Evolutionary conservation across 2,329 filamentous ascomycete species (phyloP).

Genomic region (Colletotrichum orchidophilum): DNA sequence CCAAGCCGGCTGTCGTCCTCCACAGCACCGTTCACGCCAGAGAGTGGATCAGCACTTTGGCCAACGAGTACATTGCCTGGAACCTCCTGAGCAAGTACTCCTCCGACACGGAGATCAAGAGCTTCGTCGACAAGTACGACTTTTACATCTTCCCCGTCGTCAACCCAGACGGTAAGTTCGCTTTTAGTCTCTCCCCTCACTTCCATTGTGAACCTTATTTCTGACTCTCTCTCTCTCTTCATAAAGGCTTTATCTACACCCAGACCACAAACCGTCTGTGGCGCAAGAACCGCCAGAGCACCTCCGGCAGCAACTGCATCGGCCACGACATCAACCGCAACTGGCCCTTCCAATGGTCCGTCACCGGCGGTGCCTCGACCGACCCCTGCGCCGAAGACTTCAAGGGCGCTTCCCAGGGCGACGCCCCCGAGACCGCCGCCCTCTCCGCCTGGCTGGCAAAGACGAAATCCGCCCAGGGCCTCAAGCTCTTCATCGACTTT

Average conservation of each 20-base stretch:
- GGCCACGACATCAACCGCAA: constrained; percentile 62
- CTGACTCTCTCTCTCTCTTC: background rate
- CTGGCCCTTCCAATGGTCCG: constrained; percentile 59
- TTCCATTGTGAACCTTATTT: background rate
- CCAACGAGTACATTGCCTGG: constrained; percentile 57
- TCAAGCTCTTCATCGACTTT: constrained; percentile 67
- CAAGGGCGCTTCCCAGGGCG: constrained; percentile 46
- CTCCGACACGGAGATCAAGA: constrained; percentile 41
- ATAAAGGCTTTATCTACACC: constrained; percentile 59
- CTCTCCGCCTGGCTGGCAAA: constrained; percentile 44
- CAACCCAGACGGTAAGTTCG: constrained; percentile 58
- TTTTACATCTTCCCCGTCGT: constrained; percentile 66
- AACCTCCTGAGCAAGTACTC: constrained; percentile 51
- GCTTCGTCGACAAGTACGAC: constrained; percentile 64
- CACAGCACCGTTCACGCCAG: constrained; percentile 61
- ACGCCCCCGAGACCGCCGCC: constrained; percentile 55
- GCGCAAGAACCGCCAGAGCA: constrained; percentile 59
- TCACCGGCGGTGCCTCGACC: constrained; percentile 53
- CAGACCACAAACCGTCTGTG: constrained; percentile 61
- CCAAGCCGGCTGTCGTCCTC: constrained; percentile 55
- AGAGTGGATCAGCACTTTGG: constrained; percentile 57
- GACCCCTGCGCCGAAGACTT: constrained; percentile 55
- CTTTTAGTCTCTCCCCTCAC: background rate
- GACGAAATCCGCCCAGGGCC: constrained; percentile 46
- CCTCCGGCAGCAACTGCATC: constrained; percentile 45